Percentiles rank a stretch among this genome's conserved stretches.
These are phyloP conservation scores for Boletus semigastroideus DNA, from an alignment of 1,284 basidiomycete species.

Conservation along the genomic window DNA sequence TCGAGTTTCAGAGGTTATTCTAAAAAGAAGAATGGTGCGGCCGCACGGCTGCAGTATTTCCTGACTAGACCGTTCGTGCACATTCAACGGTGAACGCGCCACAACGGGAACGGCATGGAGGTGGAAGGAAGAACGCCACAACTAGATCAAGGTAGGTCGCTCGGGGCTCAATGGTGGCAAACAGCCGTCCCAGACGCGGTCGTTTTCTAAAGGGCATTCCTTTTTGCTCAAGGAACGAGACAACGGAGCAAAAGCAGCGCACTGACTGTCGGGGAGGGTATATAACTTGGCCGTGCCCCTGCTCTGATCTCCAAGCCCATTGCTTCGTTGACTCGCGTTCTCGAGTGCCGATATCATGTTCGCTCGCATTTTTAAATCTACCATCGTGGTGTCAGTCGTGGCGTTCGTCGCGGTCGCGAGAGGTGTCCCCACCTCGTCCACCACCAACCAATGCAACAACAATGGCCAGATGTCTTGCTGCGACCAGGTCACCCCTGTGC, in stretches of 20 bases:
- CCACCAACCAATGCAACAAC: slow-evolving; percentile 15
- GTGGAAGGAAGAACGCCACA: slow-evolving; percentile 8
- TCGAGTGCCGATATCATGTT: slow-evolving; percentile 10
- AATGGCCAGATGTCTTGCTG: slow-evolving; percentile 15
- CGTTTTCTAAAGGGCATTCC: background rate
- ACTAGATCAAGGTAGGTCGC: background rate
- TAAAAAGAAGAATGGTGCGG: background rate
- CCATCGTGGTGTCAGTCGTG: slow-evolving; percentile 10
- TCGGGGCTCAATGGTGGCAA: slow-evolving; percentile 2
- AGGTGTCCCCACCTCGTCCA: background rate
- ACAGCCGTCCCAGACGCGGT: background rate
- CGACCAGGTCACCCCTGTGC: background rate
- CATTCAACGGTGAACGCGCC: background rate
- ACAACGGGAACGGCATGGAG: background rate
- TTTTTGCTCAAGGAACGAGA: background rate
- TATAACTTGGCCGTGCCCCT: slow-evolving; percentile 1
- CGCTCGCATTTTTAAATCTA: slow-evolving; percentile 12
- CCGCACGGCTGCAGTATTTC: background rate
- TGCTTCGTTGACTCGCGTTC: background rate
- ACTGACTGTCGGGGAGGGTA: slow-evolving; percentile 11
- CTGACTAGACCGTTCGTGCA: background rate
- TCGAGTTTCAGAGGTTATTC: background rate
- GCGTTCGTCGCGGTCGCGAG: slow-evolving; percentile 5
- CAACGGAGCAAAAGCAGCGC: background rate
- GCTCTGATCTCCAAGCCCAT: background rate